Evolutionary conservation across 2,329 filamentous ascomycete genomes (phyloP).

Genomic region (Talaromyces albobiverticillius): DNA sequence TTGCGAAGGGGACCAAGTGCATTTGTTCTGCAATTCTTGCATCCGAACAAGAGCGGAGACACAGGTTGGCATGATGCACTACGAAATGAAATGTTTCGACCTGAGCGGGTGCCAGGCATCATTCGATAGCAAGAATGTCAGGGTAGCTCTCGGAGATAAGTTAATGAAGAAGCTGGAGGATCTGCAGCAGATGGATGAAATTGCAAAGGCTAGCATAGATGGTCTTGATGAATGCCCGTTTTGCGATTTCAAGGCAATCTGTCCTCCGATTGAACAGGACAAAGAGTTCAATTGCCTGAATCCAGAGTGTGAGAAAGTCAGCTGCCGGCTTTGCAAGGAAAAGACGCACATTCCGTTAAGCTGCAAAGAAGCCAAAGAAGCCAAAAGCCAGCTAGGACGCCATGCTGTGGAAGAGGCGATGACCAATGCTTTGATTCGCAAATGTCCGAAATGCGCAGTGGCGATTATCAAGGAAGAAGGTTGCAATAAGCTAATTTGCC

Average conservation of each 20-base stretch:
- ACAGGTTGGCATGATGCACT: conserved; percentile 66
- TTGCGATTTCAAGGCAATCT: conserved; percentile 76
- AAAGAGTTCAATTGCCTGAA: conserved; percentile 72
- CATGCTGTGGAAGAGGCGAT: conserved; percentile 79
- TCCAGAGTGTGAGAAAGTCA: conserved; percentile 60
- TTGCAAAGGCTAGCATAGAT: conserved; percentile 68
- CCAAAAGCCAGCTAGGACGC: conserved; percentile 59
- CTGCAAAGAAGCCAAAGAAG: conserved; percentile 64
- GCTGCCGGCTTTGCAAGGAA: conserved; percentile 66
- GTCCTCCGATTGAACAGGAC: conserved; percentile 63
- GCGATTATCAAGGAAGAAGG: conserved; percentile 75
- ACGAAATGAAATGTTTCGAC: conserved; percentile 69
- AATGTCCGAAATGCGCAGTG: conserved; percentile 64
- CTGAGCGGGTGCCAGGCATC: conserved; percentile 61
- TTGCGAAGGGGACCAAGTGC: conserved; percentile 58
- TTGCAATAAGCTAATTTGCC: conserved; percentile 81
- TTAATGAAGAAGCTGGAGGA: conserved; percentile 63
- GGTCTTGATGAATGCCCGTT: conserved; percentile 75
- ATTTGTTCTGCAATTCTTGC: conserved; percentile 71
- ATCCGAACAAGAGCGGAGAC: conserved; percentile 63
- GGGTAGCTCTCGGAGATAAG: conserved; percentile 57
- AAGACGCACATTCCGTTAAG: conserved; percentile 69
- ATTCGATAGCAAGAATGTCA: conserved; percentile 58
- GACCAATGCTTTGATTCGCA: conserved; percentile 73
- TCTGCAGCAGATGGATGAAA: conserved; percentile 67